Percentiles rank a stretch among this genome's conserved stretches.
Evolutionary conservation across 495 filamentous ascomycete species (phyloP).

Genomic region (Daldinia loculata): DNA sequence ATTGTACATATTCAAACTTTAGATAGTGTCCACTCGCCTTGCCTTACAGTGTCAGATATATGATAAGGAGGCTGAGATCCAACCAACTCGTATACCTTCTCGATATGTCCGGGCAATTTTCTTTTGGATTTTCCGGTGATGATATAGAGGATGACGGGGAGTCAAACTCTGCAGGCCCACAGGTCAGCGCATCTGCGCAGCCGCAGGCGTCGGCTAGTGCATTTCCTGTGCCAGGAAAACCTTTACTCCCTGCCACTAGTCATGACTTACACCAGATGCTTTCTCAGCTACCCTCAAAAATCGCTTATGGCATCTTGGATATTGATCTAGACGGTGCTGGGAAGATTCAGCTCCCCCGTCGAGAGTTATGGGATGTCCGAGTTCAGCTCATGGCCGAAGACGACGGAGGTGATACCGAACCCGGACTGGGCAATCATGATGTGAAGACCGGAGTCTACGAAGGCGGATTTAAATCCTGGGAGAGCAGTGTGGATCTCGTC

Average conservation of each 20-base stretch:
- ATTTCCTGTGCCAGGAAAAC: slow-evolving; percentile 59
- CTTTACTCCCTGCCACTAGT: slow-evolving; percentile 56
- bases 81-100: neutral
- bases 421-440: slow-evolving; percentile 79
- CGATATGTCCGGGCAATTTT: slow-evolving; percentile 62
- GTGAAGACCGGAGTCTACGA: slow-evolving; percentile 93
- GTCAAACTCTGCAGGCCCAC: slow-evolving; percentile 49
- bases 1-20: neutral
- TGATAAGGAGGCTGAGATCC: neutral
- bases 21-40: neutral
- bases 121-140: slow-evolving; percentile 83
- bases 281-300: slow-evolving; percentile 75
- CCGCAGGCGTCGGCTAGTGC: slow-evolving; percentile 50
- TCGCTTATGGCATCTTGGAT: slow-evolving; percentile 72
- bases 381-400: slow-evolving; percentile 91
- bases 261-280: slow-evolving; percentile 65
- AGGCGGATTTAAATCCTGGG: slow-evolving; percentile 99
- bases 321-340: slow-evolving; percentile 62
- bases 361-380: slow-evolving; percentile 92
- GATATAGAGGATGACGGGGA: slow-evolving; percentile 74
- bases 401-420: slow-evolving; percentile 47
- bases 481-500: slow-evolving; percentile 89
- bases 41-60: slow-evolving; percentile 7
- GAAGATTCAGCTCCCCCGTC: slow-evolving; percentile 71
- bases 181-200: slow-evolving; percentile 30